Evolutionary conservation across 441 rosid genomes (phyloP).

Genomic region (Dalechampia spathulata): DNA sequence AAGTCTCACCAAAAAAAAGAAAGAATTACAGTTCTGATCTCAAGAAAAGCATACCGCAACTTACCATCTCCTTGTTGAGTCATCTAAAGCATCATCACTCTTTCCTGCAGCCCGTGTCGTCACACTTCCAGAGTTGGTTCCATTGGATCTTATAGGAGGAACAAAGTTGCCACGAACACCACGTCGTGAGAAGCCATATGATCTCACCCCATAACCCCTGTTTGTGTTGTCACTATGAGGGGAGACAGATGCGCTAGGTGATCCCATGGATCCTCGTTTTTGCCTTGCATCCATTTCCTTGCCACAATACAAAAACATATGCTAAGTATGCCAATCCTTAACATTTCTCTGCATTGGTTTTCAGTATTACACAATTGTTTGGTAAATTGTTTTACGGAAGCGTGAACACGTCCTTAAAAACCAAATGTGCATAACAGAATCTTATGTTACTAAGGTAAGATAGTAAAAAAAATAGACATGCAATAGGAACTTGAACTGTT

Average conservation of each 20-base stretch:
- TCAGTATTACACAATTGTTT: too few species aligned
- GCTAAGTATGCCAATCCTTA: too few species aligned
- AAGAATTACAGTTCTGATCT: neutral
- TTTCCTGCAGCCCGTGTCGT: constrained; percentile 64
- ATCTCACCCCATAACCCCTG: constrained; percentile 55
- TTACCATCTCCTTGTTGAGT: constrained; percentile 84
- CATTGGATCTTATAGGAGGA: constrained; percentile 78
- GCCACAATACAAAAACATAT: constrained; percentile 18
- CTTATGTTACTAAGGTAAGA: too few species aligned
- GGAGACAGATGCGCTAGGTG: constrained; percentile 53
- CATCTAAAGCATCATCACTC: constrained; percentile 71
- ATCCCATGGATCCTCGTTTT: constrained; percentile 54
- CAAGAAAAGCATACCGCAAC: constrained; percentile 16
- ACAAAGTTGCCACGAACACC: constrained; percentile 79
- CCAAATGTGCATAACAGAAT: too few species aligned
- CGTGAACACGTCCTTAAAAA: too few species aligned
- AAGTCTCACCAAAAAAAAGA: neutral
- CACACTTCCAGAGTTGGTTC: constrained; percentile 51
- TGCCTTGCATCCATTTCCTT: constrained; percentile 83
- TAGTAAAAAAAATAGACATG: too few species aligned
- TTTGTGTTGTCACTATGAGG: constrained; percentile 49
- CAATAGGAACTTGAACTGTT: too few species aligned
- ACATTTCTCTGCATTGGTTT: too few species aligned
- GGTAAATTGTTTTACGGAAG: too few species aligned
- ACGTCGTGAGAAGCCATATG: constrained; percentile 57